These are phyloP conservation scores for Trametes villosa DNA, from an alignment of 768 basidiomycete genomes.

Conservation along the genomic window DNA sequence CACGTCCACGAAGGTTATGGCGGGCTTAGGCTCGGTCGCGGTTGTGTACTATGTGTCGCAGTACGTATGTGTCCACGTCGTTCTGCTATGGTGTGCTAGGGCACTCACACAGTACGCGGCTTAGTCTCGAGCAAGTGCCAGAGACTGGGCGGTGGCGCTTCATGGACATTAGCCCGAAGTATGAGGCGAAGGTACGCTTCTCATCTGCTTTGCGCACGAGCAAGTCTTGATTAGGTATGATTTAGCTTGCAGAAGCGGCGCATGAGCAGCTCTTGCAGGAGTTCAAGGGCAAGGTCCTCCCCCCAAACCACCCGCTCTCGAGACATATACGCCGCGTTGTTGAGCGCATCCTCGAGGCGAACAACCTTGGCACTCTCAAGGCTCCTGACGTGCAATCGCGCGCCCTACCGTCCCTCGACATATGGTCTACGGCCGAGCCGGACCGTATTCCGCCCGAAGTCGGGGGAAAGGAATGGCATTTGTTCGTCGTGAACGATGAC, in stretches of 20 bases:
- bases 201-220: background rate
- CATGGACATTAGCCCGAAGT: slow-evolving; percentile 70
- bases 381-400: slow-evolving; percentile 27
- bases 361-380: slow-evolving; percentile 69
- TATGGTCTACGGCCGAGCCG: slow-evolving; percentile 26
- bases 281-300: slow-evolving; percentile 59
- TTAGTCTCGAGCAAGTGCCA: slow-evolving; percentile 80
- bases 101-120: background rate
- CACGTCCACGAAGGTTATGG: slow-evolving; percentile 19
- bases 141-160: slow-evolving; percentile 90
- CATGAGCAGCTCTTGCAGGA: slow-evolving; percentile 53
- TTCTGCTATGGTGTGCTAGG: background rate
- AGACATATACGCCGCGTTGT: slow-evolving; percentile 73
- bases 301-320: slow-evolving; percentile 66
- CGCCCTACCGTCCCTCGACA: slow-evolving; percentile 33
- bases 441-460: slow-evolving; percentile 29
- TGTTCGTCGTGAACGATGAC: slow-evolving; percentile 77
- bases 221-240: background rate
- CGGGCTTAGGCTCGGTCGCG: slow-evolving; percentile 18
- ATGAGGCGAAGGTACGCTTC: slow-evolving; percentile 56
- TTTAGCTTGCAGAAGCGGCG: slow-evolving; percentile 48
- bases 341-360: slow-evolving; percentile 66
- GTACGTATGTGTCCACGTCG: slow-evolving; percentile 29
- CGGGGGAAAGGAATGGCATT: slow-evolving; percentile 55
- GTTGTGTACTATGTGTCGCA: slow-evolving; percentile 36